phyloP scores from a whole-genome alignment of 176 grass and related monocot genomes.

The Paspalum notatum region DNA sequence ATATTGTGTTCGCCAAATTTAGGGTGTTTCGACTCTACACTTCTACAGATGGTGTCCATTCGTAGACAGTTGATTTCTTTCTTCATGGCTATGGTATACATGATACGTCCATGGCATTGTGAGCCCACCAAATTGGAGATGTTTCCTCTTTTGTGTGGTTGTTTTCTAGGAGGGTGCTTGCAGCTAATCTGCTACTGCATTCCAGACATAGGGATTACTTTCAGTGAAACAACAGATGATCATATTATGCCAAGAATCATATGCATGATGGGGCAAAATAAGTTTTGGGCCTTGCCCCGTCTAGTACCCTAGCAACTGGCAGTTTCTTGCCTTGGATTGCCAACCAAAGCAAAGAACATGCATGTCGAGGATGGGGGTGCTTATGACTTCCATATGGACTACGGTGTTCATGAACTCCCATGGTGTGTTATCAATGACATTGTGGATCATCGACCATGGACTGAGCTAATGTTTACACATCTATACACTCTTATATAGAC shows the following conservation, averaged over 20 bases:
- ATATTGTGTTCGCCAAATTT: background rate
- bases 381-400: background rate
- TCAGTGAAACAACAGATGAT: background rate
- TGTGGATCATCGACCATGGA: background rate
- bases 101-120: background rate
- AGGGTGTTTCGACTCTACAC: background rate
- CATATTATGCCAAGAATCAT: background rate
- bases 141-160: background rate
- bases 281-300: background rate
- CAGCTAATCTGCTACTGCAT: background rate
- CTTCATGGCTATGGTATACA: background rate
- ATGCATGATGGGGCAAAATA: background rate
- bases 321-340: background rate
- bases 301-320: background rate
- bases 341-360: background rate
- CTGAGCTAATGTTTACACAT: background rate
- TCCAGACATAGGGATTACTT: background rate
- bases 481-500: no score
- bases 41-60: background rate
- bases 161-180: conserved; percentile 13
- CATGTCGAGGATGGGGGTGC: background rate
- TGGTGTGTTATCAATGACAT: background rate
- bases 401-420: background rate
- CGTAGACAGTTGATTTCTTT: background rate
- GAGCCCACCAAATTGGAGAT: background rate